Percentiles rank a stretch among this genome's conserved stretches.
phyloP scores from a whole-genome alignment of 768 basidiomycete species.

The Mycena epipterygia region DNA sequence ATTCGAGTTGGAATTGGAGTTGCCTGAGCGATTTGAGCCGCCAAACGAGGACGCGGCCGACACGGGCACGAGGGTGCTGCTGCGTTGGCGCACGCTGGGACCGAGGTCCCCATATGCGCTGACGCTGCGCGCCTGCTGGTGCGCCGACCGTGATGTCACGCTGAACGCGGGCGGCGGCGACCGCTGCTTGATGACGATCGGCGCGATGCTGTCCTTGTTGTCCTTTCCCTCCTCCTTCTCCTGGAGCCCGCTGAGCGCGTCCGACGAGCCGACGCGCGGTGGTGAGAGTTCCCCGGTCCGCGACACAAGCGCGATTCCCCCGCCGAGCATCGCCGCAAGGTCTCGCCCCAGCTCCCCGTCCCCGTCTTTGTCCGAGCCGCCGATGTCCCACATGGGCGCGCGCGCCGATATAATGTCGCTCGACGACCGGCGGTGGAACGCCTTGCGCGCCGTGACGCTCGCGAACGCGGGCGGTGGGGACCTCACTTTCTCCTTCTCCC shows the following conservation, averaged over 20 bases:
- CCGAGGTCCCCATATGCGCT: conserved; percentile 11
- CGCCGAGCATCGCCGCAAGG: conserved; percentile 58
- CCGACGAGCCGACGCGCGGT: conserved; percentile 3
- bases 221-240: conserved; percentile 26
- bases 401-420: conserved; percentile 34
- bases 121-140: conserved; percentile 39
- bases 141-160: conserved; percentile 70
- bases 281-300: conserved; percentile 18
- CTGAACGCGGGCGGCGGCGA: conserved; percentile 70
- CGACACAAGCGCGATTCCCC: conserved; percentile 57
- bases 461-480: conserved; percentile 15
- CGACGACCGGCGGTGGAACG: conserved; percentile 37
- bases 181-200: conserved; percentile 71
- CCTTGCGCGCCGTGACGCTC: conserved; percentile 19
- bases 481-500: neutral
- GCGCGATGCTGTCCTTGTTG: conserved; percentile 54
- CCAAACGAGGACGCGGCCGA: conserved; percentile 43
- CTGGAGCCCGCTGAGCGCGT: neutral
- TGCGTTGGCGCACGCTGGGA: conserved; percentile 49
- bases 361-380: conserved; percentile 14
- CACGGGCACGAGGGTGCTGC: conserved; percentile 55
- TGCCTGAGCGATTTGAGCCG: neutral
- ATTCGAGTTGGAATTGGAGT: conserved; percentile 37
- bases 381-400: conserved; percentile 9
- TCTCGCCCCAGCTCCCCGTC: conserved; percentile 51